A percentile compares a stretch with the other conserved stretches of the same genome.
Conservation (phyloP, 371 early-diverging fungal genomes). For the Mortierella sp. region DNA sequence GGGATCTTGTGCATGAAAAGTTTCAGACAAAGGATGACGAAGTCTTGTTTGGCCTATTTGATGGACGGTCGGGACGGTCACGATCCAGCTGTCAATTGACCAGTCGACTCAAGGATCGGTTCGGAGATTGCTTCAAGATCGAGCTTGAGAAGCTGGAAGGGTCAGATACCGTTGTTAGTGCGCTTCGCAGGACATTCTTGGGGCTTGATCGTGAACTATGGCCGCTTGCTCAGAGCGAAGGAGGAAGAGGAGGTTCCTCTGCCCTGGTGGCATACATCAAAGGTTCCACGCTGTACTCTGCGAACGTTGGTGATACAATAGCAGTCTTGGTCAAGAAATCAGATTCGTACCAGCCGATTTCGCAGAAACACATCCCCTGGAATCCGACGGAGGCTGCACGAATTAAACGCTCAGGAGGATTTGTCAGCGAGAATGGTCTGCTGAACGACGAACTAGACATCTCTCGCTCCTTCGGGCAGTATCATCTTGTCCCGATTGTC, state of each 20-base stretch:
- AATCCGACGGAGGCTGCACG: conserved; percentile 81
- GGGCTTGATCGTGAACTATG: conserved; percentile 84
- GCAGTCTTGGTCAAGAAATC: conserved; percentile 87
- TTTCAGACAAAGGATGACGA: conserved; percentile 87
- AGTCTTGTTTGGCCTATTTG: conserved; percentile 90
- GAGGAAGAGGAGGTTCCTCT: conserved; percentile 76
- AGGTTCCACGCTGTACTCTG: conserved; percentile 84
- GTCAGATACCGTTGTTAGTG: conserved; percentile 68
- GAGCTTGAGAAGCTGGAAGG: conserved; percentile 79
- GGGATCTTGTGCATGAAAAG: conserved; percentile 88
- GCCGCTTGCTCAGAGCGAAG: conserved; percentile 53
- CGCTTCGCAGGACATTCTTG: conserved; percentile 83
- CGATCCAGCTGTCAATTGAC: conserved; percentile 70
- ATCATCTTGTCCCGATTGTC: conserved; percentile 85
- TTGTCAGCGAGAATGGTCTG: conserved; percentile 79
- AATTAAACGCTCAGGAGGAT: conserved; percentile 86
- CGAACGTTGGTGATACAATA: conserved; percentile 92
- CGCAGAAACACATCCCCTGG: conserved; percentile 84
- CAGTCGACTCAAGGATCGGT: conserved; percentile 80
- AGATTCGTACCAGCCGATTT: conserved; percentile 79
- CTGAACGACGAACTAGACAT: conserved; percentile 82
- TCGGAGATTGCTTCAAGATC: conserved; percentile 73
- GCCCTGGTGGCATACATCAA: conserved; percentile 84
- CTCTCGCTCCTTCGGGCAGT: conserved; percentile 90
- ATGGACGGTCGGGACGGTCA: conserved; percentile 75